Evolutionary conservation across 257 asterid species (phyloP).

Genomic region (Paulownia fortunei): DNA sequence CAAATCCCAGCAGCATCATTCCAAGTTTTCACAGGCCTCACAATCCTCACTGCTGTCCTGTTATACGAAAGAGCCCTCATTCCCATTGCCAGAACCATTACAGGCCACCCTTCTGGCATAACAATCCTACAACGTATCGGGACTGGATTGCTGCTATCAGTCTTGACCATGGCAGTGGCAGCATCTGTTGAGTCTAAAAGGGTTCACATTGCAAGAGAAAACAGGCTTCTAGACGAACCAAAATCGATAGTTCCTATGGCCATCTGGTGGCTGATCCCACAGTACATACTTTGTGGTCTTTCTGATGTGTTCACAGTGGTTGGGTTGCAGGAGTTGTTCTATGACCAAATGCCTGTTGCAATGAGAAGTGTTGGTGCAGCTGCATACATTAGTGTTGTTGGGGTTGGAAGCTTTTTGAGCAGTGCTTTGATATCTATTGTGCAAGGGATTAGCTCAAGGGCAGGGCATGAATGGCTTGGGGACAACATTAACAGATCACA

Average conservation of each 20-base stretch:
- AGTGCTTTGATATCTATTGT: slow-evolving; percentile 43
- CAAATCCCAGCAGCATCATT: slow-evolving; percentile 54
- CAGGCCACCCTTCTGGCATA: slow-evolving; percentile 48
- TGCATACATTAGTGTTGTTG: slow-evolving; percentile 46
- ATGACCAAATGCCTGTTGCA: slow-evolving; percentile 55
- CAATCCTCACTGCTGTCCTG: slow-evolving; percentile 43
- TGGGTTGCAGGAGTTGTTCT: slow-evolving; percentile 60
- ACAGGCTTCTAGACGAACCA: slow-evolving; percentile 36
- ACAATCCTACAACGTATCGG: slow-evolving; percentile 55
- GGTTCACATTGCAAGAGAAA: slow-evolving; percentile 34
- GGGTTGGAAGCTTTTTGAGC: slow-evolving; percentile 55
- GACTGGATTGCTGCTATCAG: slow-evolving; percentile 40
- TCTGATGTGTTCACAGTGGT: slow-evolving; percentile 54
- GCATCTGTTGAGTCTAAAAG: slow-evolving; percentile 45
- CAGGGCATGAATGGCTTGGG: slow-evolving; percentile 50
- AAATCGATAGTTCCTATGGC: slow-evolving; percentile 43
- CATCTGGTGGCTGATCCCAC: slow-evolving; percentile 56
- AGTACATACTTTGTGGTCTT: slow-evolving; percentile 48
- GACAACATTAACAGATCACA: slow-evolving; percentile 48
- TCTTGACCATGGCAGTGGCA: slow-evolving; percentile 47
- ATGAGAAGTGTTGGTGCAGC: slow-evolving; percentile 63
- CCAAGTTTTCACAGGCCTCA: slow-evolving; percentile 51
- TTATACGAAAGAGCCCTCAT: slow-evolving; percentile 43
- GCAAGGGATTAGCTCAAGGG: slow-evolving; percentile 38
- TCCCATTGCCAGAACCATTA: slow-evolving; percentile 42